phyloP scores from a whole-genome alignment of 2,329 filamentous ascomycete species.

The Phialocephala sp. region DNA sequence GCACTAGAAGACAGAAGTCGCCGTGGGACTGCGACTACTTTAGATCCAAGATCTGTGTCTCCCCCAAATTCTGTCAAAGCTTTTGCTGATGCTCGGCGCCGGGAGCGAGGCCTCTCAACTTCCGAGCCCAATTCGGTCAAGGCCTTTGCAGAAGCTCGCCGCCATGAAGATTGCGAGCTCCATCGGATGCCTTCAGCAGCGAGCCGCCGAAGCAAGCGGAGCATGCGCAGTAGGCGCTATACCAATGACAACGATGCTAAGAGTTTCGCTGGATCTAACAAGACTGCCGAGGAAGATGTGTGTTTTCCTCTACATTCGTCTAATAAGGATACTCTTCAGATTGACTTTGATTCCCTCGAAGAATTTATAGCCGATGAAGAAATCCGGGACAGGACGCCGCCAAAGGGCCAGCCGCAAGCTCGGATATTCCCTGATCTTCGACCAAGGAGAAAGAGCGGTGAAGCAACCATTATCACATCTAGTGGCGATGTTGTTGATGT shows the following conservation, averaged over 20 bases:
- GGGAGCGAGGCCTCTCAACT: constrained; percentile 73
- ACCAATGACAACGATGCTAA: constrained; percentile 67
- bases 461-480: constrained; percentile 45
- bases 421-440: constrained; percentile 43
- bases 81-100: constrained; percentile 87
- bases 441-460: constrained; percentile 27
- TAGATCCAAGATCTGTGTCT: constrained; percentile 73
- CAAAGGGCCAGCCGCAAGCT: constrained; percentile 40
- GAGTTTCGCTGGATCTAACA: constrained; percentile 66
- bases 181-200: constrained; percentile 74
- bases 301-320: constrained; percentile 77
- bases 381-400: constrained; percentile 49
- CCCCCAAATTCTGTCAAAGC: constrained; percentile 98
- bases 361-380: constrained; percentile 79
- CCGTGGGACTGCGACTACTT: constrained; percentile 59
- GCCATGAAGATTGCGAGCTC: constrained; percentile 69
- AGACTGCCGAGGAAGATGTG: constrained; percentile 83
- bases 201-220: constrained; percentile 64
- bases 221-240: constrained; percentile 61
- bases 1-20: constrained; percentile 50
- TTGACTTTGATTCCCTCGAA: constrained; percentile 93
- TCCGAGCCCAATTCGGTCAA: constrained; percentile 83
- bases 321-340: constrained; percentile 78
- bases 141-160: constrained; percentile 87
- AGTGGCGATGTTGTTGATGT: constrained; percentile 64